Percentiles rank a stretch among this genome's conserved stretches.
phyloP scores from a whole-genome alignment of 768 basidiomycete genomes.

The Lentinula boryana region DNA sequence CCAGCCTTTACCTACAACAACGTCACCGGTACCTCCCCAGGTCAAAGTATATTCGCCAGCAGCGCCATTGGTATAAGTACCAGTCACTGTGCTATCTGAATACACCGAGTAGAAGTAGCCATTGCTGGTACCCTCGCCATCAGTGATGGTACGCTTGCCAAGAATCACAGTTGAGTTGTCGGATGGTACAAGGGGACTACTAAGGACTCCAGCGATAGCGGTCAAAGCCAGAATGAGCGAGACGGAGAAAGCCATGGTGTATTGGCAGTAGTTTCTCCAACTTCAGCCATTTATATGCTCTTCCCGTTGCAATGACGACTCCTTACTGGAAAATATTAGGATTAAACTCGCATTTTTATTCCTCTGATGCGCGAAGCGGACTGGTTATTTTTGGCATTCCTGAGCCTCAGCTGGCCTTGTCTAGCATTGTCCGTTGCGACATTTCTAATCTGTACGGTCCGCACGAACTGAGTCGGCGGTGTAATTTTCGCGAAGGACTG shows the following conservation, averaged over 20 bases:
- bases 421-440: too few species aligned
- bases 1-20: slow-evolving; percentile 28
- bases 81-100: slow-evolving; percentile 24
- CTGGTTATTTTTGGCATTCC: not conserved
- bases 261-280: not conserved
- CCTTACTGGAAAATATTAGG: not conserved
- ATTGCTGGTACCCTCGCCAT: not conserved
- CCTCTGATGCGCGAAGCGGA: not conserved
- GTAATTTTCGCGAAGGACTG: too few species aligned
- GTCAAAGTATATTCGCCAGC: slow-evolving; percentile 25
- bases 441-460: too few species aligned
- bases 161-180: slow-evolving; percentile 12
- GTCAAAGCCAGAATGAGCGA: slow-evolving; percentile 12
- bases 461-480: too few species aligned
- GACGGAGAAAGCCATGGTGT: slow-evolving; percentile 1
- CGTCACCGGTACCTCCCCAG: slow-evolving; percentile 26
- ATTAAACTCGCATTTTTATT: not conserved
- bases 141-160: not conserved
- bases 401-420: too few species aligned
- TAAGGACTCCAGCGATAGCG: slow-evolving; percentile 14
- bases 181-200: slow-evolving; percentile 8
- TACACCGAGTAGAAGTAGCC: slow-evolving; percentile 33
- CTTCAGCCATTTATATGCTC: not conserved
- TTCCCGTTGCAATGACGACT: not conserved
- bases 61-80: slow-evolving; percentile 24